Percentiles rank a stretch among this genome's conserved stretches.
Conservation (phyloP, 768 basidiomycete species). For the Leccinum subgranulosum region DNA sequence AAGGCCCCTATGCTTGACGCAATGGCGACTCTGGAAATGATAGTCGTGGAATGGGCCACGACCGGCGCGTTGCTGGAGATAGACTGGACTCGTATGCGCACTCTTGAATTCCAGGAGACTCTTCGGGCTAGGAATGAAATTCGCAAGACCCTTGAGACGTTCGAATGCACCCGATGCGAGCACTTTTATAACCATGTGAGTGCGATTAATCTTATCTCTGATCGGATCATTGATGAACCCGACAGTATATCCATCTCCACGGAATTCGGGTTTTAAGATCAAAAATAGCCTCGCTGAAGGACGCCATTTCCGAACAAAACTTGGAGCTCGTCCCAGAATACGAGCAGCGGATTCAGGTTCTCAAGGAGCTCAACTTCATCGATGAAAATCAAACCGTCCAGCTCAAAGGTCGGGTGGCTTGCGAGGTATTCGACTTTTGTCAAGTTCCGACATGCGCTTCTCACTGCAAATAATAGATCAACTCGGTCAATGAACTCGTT, state of each 20-base stretch:
- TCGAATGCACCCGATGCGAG: slow-evolving; percentile 55
- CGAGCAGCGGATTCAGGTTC: slow-evolving; percentile 87
- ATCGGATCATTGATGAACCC: slow-evolving; percentile 8
- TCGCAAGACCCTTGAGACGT: slow-evolving; percentile 39
- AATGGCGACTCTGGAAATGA: slow-evolving; percentile 43
- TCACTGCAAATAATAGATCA: slow-evolving; percentile 60
- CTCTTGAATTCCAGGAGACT: slow-evolving; percentile 89
- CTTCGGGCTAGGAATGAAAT: slow-evolving; percentile 58
- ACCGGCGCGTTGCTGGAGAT: slow-evolving; percentile 59
- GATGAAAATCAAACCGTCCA: slow-evolving; percentile 94
- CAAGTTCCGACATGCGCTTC: background rate
- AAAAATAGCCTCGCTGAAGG: slow-evolving; percentile 74
- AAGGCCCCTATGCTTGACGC: slow-evolving; percentile 62
- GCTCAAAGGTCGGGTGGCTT: slow-evolving; percentile 95
- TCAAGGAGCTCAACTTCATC: slow-evolving; percentile 90
- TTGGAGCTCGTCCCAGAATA: slow-evolving; percentile 96
- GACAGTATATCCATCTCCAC: slow-evolving; percentile 75
- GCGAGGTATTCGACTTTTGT: slow-evolving; percentile 61
- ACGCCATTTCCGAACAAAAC: slow-evolving; percentile 93
- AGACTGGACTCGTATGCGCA: slow-evolving; percentile 79
- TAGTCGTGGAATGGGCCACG: slow-evolving; percentile 59
- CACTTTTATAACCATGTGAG: slow-evolving; percentile 77
- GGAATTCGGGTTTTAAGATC: slow-evolving; percentile 68
- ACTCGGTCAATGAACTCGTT: slow-evolving; percentile 95
- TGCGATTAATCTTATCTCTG: slow-evolving; percentile 10